Evolutionary conservation across 148 eudicot species (phyloP).

Genomic region (Cornus suecica): DNA sequence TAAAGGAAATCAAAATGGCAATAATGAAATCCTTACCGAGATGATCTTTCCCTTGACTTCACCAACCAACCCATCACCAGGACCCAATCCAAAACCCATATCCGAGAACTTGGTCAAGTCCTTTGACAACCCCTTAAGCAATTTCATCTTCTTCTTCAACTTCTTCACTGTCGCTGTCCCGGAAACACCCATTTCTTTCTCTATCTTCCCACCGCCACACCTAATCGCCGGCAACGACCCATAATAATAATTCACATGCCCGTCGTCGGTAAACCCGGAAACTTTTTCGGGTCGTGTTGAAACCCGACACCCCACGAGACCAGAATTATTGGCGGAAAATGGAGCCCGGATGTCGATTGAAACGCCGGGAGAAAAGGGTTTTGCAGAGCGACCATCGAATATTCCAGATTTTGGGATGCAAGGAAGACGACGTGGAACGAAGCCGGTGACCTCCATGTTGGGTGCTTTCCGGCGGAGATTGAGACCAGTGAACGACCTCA

Average conservation of each 20-base stretch:
- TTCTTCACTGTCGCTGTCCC: conserved; percentile 11
- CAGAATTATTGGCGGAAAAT: conserved; percentile 1
- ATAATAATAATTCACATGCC: conserved; percentile 40
- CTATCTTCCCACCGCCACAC: conserved; percentile 15
- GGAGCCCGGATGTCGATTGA: not conserved
- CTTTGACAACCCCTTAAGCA: conserved; percentile 45
- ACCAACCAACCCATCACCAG: conserved; percentile 15
- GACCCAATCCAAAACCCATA: conserved; percentile 40
- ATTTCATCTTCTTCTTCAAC: conserved; percentile 48
- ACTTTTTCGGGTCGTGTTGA: not conserved
- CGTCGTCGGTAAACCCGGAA: conserved; percentile 36
- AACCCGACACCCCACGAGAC: not conserved
- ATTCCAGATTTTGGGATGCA: conserved; percentile 6
- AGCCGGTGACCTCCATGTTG: conserved; percentile 30
- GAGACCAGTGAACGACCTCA: too few relatives aligned
- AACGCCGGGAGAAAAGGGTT: not conserved
- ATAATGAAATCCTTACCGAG: conserved; percentile 36
- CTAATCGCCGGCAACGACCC: conserved; percentile 3
- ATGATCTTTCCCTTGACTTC: conserved; percentile 29
- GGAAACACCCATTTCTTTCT: conserved; percentile 13
- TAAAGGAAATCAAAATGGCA: not conserved
- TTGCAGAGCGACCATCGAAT: not conserved
- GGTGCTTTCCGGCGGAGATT: too few relatives aligned
- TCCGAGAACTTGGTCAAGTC: conserved; percentile 44
- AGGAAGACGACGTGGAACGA: conserved; percentile 11